Percentiles rank a stretch among this genome's conserved stretches.
Evolutionary conservation across 805 yeast genomes (phyloP).

Genomic region (Candida tibetensis): DNA sequence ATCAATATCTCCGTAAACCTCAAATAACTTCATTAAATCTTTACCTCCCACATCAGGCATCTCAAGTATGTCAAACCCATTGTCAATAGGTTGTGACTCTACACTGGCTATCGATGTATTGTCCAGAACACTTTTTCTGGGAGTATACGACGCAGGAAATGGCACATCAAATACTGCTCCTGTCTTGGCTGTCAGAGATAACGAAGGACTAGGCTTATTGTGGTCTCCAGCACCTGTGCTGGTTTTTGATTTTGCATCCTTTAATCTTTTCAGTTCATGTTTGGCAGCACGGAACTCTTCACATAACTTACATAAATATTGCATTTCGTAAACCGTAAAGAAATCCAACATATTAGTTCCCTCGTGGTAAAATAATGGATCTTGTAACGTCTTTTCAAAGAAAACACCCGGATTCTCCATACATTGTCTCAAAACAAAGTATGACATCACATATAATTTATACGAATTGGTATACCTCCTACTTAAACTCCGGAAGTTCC

Average conservation of each 20-base stretch:
- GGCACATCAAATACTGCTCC: constrained; percentile 4
- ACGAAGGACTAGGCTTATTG: neutral
- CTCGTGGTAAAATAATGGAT: constrained; percentile 28
- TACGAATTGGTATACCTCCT: constrained; percentile 39
- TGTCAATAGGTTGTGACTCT: neutral
- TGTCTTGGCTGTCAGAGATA: neutral
- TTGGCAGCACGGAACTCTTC: constrained; percentile 40
- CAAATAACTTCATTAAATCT: constrained; percentile 35
- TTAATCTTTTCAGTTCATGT: constrained; percentile 17
- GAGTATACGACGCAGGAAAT: constrained; percentile 4
- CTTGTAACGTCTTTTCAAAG: constrained; percentile 28
- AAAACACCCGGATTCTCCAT: constrained; percentile 38
- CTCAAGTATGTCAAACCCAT: constrained; percentile 1
- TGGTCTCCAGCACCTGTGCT: neutral
- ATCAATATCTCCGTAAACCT: constrained; percentile 34
- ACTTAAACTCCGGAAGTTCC: constrained; percentile 39
- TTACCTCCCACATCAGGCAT: constrained; percentile 20
- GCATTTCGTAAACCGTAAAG: constrained; percentile 34
- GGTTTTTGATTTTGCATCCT: neutral
- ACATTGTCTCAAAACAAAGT: constrained; percentile 39
- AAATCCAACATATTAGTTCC: constrained; percentile 41
- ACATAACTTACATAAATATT: constrained; percentile 33
- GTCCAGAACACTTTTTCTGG: neutral
- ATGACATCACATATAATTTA: constrained; percentile 39
- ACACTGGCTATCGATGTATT: neutral